Percentiles rank a stretch among this genome's conserved stretches.
These are phyloP conservation scores for Quillaja saponaria DNA, from an alignment of 306 rosid genomes.

Conservation along the genomic window DNA sequence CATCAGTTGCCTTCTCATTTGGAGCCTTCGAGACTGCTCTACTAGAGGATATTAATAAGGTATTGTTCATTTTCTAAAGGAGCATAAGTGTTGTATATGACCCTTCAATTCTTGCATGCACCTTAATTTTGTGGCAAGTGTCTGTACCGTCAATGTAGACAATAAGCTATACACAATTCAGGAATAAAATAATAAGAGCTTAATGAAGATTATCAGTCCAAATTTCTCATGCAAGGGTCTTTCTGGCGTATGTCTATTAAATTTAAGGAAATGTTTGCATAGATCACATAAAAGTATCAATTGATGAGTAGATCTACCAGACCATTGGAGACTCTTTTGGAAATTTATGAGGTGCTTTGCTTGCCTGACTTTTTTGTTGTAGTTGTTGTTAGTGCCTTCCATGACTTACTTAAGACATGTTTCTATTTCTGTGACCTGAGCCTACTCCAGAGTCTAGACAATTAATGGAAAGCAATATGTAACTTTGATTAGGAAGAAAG, in stretches of 20 bases:
- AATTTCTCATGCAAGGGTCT: not conserved
- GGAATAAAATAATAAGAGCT: not conserved
- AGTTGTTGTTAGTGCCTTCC: not conserved
- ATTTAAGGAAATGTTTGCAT: not conserved
- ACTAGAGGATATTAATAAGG: conserved; percentile 36
- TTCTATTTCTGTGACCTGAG: not conserved
- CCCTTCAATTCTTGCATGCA: not conserved
- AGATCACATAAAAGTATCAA: not conserved
- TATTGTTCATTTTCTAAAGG: not conserved
- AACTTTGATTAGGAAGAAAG: not conserved
- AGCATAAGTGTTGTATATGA: not conserved
- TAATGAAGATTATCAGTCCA: not conserved
- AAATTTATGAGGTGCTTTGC: not conserved
- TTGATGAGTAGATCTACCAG: not conserved
- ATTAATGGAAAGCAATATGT: conserved; percentile 1
- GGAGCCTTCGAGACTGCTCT: conserved; percentile 38
- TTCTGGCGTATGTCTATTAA: not conserved
- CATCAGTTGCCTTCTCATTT: conserved; percentile 41
- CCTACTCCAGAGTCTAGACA: conserved; percentile 5
- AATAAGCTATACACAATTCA: not conserved
- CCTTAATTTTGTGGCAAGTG: not conserved
- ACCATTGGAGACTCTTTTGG: not conserved
- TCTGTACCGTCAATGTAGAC: too few species aligned
- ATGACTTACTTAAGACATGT: too few species aligned
- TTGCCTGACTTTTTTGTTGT: not conserved